Evolutionary conservation across 2,329 filamentous ascomycete species (phyloP).

Genomic region (Endoconidiophora polonica): DNA sequence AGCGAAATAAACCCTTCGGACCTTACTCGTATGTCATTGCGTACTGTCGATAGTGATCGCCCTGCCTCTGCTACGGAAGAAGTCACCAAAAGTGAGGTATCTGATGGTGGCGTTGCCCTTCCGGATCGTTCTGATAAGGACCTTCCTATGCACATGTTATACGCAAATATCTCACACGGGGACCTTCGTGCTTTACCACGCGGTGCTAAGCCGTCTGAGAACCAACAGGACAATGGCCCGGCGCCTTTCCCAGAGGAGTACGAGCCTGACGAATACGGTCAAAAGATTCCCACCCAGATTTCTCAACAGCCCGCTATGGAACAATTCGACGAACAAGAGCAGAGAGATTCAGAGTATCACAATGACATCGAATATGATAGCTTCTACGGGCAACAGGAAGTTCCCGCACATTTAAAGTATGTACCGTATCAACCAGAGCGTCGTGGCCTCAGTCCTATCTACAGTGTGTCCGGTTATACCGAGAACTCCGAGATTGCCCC

Average conservation of each 20-base stretch:
- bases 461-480: slow-evolving; percentile 77
- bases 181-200: slow-evolving; percentile 39
- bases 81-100: slow-evolving; percentile 42
- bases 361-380: slow-evolving; percentile 17
- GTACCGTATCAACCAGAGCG: slow-evolving; percentile 52
- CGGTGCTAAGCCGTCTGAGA: slow-evolving; percentile 13
- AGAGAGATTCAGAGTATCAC: slow-evolving; percentile 9
- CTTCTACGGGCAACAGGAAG: slow-evolving; percentile 43
- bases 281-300: slow-evolving; percentile 21
- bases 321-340: slow-evolving; percentile 26
- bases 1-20: slow-evolving; percentile 79
- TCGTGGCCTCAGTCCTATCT: slow-evolving; percentile 70
- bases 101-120: slow-evolving; percentile 37
- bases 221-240: slow-evolving; percentile 14
- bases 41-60: slow-evolving; percentile 63
- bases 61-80: slow-evolving; percentile 48
- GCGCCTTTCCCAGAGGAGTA: slow-evolving; percentile 28
- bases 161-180: slow-evolving; percentile 45
- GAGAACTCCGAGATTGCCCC: slow-evolving; percentile 35
- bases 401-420: slow-evolving; percentile 47
- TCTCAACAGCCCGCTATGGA: slow-evolving; percentile 20
- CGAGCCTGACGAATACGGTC: slow-evolving; percentile 30
- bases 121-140: neutral
- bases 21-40: slow-evolving; percentile 69
- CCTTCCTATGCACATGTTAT: slow-evolving; percentile 41